Conservation (phyloP, 2,329 filamentous ascomycete species). For the Paraphoma chrysanthemicola region DNA sequence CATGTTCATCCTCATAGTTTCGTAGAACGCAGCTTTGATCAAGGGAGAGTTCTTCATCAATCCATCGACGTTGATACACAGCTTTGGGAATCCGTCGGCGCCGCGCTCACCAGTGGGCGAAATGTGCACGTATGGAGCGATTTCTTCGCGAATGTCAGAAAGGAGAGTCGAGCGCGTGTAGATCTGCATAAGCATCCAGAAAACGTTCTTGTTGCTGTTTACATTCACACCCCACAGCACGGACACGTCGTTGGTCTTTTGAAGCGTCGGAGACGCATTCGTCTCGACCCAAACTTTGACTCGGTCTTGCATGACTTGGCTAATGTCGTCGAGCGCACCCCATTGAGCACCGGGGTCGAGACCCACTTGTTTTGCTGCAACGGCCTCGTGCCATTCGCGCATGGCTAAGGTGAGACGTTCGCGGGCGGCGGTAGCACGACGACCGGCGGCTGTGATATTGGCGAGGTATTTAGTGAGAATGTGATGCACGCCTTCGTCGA, state of each 20-base stretch:
- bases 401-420: conserved; percentile 12
- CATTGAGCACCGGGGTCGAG: conserved; percentile 6
- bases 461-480: conserved; percentile 9
- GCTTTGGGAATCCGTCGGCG: conserved; percentile 8
- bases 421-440: conserved; percentile 7
- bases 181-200: conserved; percentile 59
- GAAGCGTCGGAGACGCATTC: conserved; percentile 9
- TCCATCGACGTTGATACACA: conserved; percentile 17
- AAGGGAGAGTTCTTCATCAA: conserved; percentile 15
- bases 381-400: conserved; percentile 17
- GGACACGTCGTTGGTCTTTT: conserved; percentile 18
- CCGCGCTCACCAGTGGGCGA: conserved; percentile 11
- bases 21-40: conserved; percentile 17
- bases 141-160: conserved; percentile 54
- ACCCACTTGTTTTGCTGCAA: conserved; percentile 14
- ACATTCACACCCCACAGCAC: conserved; percentile 21
- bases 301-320: conserved; percentile 14
- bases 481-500: conserved; percentile 17
- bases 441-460: conserved; percentile 10
- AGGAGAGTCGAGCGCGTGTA: conserved; percentile 51
- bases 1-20: conserved; percentile 22
- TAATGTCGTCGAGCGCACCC: conserved; percentile 13
- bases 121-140: conserved; percentile 52
- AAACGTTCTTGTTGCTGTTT: conserved; percentile 33
- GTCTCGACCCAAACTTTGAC: conserved; percentile 16